Evolutionary conservation across 2,329 filamentous ascomycete species (phyloP).

Genomic region (Ophiostoma sp.): DNA sequence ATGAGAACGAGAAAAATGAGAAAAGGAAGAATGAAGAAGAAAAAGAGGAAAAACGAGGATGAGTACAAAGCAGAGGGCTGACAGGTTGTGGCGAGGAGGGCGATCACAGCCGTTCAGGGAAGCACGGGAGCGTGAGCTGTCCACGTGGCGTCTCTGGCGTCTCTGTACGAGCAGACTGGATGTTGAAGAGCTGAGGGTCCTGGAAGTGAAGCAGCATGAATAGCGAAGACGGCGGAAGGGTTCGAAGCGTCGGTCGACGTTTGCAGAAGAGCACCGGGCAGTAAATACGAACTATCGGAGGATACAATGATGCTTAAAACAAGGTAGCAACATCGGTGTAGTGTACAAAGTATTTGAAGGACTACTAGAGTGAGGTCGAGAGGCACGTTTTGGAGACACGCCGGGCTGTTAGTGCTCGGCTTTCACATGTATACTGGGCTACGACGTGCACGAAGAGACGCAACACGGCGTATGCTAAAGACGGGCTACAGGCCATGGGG

Average conservation of each 20-base stretch:
- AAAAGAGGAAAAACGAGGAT: neutral
- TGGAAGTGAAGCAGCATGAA: neutral
- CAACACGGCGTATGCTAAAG: neutral
- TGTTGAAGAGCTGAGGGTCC: neutral
- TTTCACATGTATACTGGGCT: neutral
- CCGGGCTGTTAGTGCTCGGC: neutral
- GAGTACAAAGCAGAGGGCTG: neutral
- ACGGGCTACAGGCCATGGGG: neutral
- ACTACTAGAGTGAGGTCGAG: too few relatives aligned
- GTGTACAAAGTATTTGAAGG: neutral
- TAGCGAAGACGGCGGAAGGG: neutral
- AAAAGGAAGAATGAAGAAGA: neutral
- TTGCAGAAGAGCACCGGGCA: neutral
- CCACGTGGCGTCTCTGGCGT: neutral
- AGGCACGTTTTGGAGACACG: neutral
- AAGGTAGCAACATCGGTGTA: too few relatives aligned
- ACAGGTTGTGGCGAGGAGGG: neutral
- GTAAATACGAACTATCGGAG: neutral
- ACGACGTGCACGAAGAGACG: neutral
- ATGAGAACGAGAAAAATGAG: neutral
- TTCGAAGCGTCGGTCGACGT: neutral
- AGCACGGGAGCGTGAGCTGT: neutral
- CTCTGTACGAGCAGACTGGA: neutral
- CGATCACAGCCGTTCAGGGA: constrained; percentile 5
- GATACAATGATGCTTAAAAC: too few relatives aligned